Percentiles rank a stretch among this genome's conserved stretches.
phyloP scores from a whole-genome alignment of 768 basidiomycete genomes.

The Russula compacta region DNA sequence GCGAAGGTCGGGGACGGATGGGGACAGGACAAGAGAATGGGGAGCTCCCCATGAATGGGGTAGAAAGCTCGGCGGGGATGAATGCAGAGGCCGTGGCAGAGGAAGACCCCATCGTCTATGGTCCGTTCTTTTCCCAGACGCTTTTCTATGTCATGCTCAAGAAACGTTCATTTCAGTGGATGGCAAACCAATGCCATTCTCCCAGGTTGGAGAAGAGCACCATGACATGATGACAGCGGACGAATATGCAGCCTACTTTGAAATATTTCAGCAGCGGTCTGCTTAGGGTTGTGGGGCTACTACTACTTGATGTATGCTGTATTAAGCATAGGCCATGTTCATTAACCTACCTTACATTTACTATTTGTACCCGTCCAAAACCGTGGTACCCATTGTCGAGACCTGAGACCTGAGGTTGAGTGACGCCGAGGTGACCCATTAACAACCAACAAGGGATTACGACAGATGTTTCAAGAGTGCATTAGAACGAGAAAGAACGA shows the following conservation, averaged over 20 bases:
- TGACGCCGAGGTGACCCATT: no score
- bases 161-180: conserved; percentile 44
- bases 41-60: conserved; percentile 19
- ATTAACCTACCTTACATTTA: background rate
- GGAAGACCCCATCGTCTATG: conserved; percentile 62
- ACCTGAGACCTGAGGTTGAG: background rate
- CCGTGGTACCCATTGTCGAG: background rate
- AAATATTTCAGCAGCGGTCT: conserved; percentile 46
- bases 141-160: background rate
- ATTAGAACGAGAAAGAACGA: conserved; percentile 9
- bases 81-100: conserved; percentile 1
- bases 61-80: conserved; percentile 1
- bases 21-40: conserved; percentile 23
- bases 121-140: conserved; percentile 32
- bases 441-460: background rate
- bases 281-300: background rate
- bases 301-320: background rate
- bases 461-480: background rate
- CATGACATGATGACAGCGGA: conserved; percentile 90
- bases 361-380: background rate
- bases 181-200: conserved; percentile 63
- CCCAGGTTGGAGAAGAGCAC: conserved; percentile 83
- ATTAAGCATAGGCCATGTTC: background rate
- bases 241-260: conserved; percentile 78
- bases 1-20: conserved; percentile 13